These are phyloP conservation scores for Penicillium sp. DNA, from an alignment of 2,329 filamentous ascomycete species.

Conservation along the genomic window DNA sequence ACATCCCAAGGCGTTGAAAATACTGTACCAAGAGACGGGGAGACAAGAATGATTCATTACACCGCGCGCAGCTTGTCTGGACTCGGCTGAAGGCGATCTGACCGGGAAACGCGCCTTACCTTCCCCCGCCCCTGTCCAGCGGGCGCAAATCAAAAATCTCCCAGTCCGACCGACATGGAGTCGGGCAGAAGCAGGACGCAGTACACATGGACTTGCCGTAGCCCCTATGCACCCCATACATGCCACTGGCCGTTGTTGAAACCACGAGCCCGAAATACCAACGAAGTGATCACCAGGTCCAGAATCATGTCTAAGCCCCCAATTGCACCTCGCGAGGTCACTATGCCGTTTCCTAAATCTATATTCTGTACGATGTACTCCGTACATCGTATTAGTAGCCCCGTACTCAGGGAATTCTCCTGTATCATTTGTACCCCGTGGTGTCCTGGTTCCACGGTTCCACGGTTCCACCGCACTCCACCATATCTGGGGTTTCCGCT, in stretches of 20 bases:
- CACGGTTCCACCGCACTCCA: conserved; percentile 23
- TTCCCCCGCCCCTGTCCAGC: background rate
- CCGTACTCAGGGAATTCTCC: background rate
- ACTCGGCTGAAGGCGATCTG: background rate
- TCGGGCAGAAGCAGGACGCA: conserved; percentile 2
- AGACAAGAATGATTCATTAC: background rate
- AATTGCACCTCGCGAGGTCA: background rate
- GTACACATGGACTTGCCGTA: conserved; percentile 1
- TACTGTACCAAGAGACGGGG: background rate
- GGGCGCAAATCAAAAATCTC: background rate
- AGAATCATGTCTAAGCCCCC: conserved; percentile 5
- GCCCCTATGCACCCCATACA: background rate
- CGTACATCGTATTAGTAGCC: background rate
- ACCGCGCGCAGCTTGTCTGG: background rate
- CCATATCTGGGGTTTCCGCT: conserved; percentile 39
- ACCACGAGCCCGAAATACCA: background rate
- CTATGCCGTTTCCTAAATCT: background rate
- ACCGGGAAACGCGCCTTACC: conserved; percentile 1
- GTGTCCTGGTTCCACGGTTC: conserved; percentile 18
- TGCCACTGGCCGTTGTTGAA: background rate
- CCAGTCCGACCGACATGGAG: background rate
- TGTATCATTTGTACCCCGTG: background rate
- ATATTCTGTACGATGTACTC: background rate
- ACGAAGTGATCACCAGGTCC: conserved; percentile 12
- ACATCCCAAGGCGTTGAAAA: background rate